Base-by-base conservation (phyloP, 306 rosid species). In the Chamaecrista fasciculata region DNA sequence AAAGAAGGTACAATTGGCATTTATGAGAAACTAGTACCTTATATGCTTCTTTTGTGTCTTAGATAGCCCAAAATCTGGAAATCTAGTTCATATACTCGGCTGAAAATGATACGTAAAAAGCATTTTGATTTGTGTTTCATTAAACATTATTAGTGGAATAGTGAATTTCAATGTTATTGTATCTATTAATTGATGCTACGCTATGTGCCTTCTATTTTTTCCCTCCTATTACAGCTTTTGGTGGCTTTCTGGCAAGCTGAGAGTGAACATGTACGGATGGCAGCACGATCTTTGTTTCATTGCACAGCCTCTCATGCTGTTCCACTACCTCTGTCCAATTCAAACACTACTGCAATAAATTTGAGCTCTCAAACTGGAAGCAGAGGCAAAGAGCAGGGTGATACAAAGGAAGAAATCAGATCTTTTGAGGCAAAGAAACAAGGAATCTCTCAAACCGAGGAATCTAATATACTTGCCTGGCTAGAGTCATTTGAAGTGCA, bases 201-300 rank as follows among this genome's bases (percentile, higher is more conserved):
- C 26, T 18, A 28, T 16, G 31, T 80, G 46, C 74, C 26, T 49
- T 76, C 43, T 71, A 52, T 46, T 65, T 28, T 55, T 44, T n/a
- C 49, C 47, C 50, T 26, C 71, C 39, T 77, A 82, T 76, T 71
- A 50, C 89, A 94, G 98, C 91, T 94, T 61, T 82, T 94, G 83
- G 98, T 94, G 83, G 88, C 97, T 74, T 94, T 94, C 74, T 94
- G 98, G 98, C 98, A 94, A 94, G 95, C 86, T 76, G 92, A 88
- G 84, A 90, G 95, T 72, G 96, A 88, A 71, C 95, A 90, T 80
- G 82, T 94, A 36, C 90, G 98, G 16, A 90, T 94, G 97, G 98
- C 98, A 49, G 97, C 98, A 10, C 98, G 96, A 58, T 83, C 98
- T 72, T 84, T 94, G 84, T 94, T 94, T 81, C 98, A 94, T 70